Conservation (phyloP, 176 grass and related monocot species). For the Oryza longistaminata region DNA sequence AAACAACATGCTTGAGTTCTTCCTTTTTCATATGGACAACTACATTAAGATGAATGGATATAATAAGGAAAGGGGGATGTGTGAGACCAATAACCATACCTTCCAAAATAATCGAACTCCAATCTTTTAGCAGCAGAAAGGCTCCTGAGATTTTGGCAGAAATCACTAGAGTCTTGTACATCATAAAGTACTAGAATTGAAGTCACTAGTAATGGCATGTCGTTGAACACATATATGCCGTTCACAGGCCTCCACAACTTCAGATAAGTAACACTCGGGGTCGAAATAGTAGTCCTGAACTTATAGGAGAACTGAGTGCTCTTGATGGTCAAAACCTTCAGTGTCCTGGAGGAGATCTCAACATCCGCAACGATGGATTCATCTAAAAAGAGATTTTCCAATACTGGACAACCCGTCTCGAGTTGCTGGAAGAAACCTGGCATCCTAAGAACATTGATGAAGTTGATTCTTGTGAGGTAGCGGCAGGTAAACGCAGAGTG, state of each 20-base stretch:
- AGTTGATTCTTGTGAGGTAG: background rate
- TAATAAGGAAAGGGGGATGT: background rate
- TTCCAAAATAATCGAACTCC: background rate
- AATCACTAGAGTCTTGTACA: background rate
- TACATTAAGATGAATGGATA: background rate
- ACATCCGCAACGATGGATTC: background rate
- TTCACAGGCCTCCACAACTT: accelerated
- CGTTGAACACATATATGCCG: background rate
- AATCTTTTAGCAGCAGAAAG: conserved; percentile 28
- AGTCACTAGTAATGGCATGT: conserved; percentile 14
- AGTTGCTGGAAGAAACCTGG: conserved; percentile 10
- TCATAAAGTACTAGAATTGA: background rate
- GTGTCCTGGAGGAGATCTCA: conserved; percentile 12
- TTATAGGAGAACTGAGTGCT: accelerated
- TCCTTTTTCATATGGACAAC: background rate
- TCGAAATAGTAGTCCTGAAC: background rate
- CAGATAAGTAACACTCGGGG: conserved; percentile 14
- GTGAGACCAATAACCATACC: conserved; percentile 30
- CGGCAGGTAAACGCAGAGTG: background rate
- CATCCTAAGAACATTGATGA: background rate
- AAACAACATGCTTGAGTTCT: background rate
- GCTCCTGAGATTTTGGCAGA: background rate
- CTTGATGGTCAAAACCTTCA: background rate
- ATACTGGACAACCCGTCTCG: background rate
- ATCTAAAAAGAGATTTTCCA: background rate